These are phyloP conservation scores for Arthrobotrys pseudoclavata DNA, from an alignment of 2,329 filamentous ascomycete species.

Conservation along the genomic window DNA sequence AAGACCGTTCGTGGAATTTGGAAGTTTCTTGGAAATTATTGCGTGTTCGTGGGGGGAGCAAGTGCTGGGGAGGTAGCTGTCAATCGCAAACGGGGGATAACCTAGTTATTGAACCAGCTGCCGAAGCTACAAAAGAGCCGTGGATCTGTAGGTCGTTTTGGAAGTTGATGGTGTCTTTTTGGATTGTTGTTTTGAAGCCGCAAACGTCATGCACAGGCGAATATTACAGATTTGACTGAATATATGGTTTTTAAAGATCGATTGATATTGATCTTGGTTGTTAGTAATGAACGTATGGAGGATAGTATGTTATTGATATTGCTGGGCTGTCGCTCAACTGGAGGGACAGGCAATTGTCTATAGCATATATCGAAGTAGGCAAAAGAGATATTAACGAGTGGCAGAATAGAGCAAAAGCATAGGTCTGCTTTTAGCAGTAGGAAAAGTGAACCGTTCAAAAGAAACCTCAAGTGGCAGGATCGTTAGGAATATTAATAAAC, in stretches of 20 bases:
- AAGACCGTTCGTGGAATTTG: constrained; percentile 1
- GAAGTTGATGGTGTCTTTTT: constrained; percentile 7
- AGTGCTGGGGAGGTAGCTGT: constrained; percentile 14
- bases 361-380: constrained; percentile 16
- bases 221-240: constrained; percentile 15
- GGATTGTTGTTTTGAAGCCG: constrained; percentile 14
- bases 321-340: constrained; percentile 7
- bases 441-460: constrained; percentile 28
- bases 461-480: constrained; percentile 52
- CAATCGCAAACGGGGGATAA: constrained; percentile 45
- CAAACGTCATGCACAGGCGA: constrained; percentile 47
- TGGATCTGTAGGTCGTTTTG: constrained; percentile 1
- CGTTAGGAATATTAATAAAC: constrained; percentile 39
- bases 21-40: constrained; percentile 23
- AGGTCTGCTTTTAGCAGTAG: constrained; percentile 33
- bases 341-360: constrained; percentile 11
- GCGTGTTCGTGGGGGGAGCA: constrained; percentile 1
- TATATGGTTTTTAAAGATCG: background rate
- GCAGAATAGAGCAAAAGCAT: constrained; percentile 24
- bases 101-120: constrained; percentile 36
- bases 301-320: background rate
- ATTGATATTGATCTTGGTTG: background rate
- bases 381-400: constrained; percentile 12
- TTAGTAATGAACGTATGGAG: background rate
- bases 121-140: constrained; percentile 11